These are phyloP conservation scores for Jackrogersella multiformis DNA, from an alignment of 495 filamentous ascomycete species.

Conservation along the genomic window DNA sequence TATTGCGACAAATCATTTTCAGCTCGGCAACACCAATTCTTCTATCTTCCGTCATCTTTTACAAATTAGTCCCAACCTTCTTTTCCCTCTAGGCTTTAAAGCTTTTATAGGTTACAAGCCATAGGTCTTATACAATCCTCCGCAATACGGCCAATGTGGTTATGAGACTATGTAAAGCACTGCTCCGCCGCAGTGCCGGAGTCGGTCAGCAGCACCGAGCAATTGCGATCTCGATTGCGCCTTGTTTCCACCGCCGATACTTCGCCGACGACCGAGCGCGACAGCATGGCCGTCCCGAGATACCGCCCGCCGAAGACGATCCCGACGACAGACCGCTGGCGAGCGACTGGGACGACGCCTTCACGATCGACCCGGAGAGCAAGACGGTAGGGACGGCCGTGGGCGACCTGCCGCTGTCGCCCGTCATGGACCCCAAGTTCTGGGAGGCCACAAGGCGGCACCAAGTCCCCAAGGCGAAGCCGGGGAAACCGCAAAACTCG, in stretches of 20 bases:
- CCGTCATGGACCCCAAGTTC: slow-evolving; percentile 60
- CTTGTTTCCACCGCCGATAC: slow-evolving; percentile 7
- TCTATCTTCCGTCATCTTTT: no score
- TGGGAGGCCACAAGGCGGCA: slow-evolving; percentile 48
- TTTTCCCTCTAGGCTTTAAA: not conserved
- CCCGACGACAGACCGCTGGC: not conserved
- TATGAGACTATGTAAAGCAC: slow-evolving; percentile 46
- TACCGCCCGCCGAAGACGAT: not conserved
- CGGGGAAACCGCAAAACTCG: slow-evolving; percentile 46
- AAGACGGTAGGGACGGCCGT: slow-evolving; percentile 52
- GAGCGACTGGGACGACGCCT: slow-evolving; percentile 31
- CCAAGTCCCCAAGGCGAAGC: slow-evolving; percentile 46
- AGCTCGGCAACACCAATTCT: not conserved
- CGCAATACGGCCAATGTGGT: slow-evolving; percentile 33
- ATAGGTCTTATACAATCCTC: not conserved
- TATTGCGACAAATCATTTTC: not conserved
- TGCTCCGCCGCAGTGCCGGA: slow-evolving; percentile 36
- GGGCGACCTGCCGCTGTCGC: slow-evolving; percentile 58
- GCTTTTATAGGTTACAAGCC: no score
- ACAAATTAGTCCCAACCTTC: no score
- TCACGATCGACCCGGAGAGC: slow-evolving; percentile 43
- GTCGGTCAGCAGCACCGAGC: slow-evolving; percentile 11
- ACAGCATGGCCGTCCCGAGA: not conserved
- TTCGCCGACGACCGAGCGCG: slow-evolving; percentile 15
- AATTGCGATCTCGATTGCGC: not conserved